Evolutionary conservation across 306 rosid species (phyloP).

Genomic region (Dryas octopetala): DNA sequence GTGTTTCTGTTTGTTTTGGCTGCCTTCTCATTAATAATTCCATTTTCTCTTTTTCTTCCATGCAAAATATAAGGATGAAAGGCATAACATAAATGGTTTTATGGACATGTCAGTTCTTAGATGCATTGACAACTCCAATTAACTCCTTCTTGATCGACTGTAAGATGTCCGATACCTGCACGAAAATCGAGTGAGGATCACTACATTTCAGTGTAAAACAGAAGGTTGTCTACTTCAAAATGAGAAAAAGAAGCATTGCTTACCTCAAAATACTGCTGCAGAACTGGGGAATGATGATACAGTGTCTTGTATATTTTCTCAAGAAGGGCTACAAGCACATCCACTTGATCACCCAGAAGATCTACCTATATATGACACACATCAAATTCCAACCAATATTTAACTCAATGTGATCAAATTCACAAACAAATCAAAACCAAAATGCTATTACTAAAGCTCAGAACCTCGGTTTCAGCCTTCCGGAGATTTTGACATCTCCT

Average conservation of each 20-base stretch:
- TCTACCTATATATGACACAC: slow-evolving; percentile 55
- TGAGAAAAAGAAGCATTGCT: slow-evolving; percentile 4
- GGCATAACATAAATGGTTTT: too few relatives aligned
- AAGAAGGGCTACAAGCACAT: slow-evolving; percentile 54
- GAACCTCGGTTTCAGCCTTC: slow-evolving; percentile 81
- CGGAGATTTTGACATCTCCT: slow-evolving; percentile 74
- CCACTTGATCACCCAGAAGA: slow-evolving; percentile 94
- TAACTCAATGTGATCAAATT: too few relatives aligned
- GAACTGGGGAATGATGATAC: slow-evolving; percentile 53
- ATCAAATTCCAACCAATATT: neutral
- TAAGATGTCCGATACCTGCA: slow-evolving; percentile 57
- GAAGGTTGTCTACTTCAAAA: neutral
- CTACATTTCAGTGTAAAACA: neutral
- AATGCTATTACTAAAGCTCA: neutral
- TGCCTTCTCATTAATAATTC: neutral
- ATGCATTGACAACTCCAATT: slow-evolving; percentile 18
- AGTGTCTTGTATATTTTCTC: slow-evolving; percentile 57
- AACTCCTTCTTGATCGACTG: slow-evolving; percentile 49
- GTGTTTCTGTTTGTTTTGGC: neutral
- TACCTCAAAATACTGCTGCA: slow-evolving; percentile 65
- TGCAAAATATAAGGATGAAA: too few relatives aligned
- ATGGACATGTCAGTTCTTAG: neutral
- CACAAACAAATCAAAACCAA: neutral
- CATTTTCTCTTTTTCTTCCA: too few relatives aligned
- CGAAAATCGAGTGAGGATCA: neutral